These are phyloP conservation scores for Lyophyllum decastes DNA, from an alignment of 768 basidiomycete species.

Conservation along the genomic window DNA sequence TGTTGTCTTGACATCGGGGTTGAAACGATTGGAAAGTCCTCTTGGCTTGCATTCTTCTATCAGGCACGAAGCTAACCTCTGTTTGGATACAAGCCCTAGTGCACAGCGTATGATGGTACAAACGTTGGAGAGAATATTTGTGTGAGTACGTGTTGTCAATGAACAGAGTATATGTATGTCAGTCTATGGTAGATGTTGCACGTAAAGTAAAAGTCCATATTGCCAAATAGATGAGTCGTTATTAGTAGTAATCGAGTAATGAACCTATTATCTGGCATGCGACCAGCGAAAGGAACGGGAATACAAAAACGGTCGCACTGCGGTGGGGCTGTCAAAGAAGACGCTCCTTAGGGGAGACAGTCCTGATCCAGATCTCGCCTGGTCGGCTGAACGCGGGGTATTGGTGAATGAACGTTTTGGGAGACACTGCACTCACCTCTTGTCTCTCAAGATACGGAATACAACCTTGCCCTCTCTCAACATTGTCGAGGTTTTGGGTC, in stretches of 20 bases:
- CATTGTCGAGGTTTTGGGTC: conserved; percentile 28
- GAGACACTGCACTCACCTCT: conserved; percentile 60
- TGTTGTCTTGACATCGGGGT: too few relatives aligned
- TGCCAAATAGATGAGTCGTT: neutral
- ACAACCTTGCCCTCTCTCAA: conserved; percentile 51
- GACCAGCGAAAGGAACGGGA: neutral
- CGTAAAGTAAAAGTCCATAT: conserved; percentile 1
- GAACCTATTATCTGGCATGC: neutral
- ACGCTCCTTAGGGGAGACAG: conserved; percentile 67
- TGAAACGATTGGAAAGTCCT: too few relatives aligned
- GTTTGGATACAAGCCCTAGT: neutral
- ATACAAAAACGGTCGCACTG: neutral
- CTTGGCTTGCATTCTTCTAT: too few relatives aligned
- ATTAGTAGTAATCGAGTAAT: neutral
- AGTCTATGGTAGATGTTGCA: neutral
- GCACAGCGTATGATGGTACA: neutral
- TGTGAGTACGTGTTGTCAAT: neutral
- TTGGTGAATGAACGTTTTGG: conserved; percentile 8
- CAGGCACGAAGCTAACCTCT: too few relatives aligned
- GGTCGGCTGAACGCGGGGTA: conserved; percentile 51
- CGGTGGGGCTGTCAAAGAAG: conserved; percentile 34
- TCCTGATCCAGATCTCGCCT: conserved; percentile 70
- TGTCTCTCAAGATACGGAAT: conserved; percentile 76
- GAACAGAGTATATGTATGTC: neutral
- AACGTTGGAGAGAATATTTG: neutral